Conservation (phyloP, 495 filamentous ascomycete genomes). For the Podospora didyma region DNA sequence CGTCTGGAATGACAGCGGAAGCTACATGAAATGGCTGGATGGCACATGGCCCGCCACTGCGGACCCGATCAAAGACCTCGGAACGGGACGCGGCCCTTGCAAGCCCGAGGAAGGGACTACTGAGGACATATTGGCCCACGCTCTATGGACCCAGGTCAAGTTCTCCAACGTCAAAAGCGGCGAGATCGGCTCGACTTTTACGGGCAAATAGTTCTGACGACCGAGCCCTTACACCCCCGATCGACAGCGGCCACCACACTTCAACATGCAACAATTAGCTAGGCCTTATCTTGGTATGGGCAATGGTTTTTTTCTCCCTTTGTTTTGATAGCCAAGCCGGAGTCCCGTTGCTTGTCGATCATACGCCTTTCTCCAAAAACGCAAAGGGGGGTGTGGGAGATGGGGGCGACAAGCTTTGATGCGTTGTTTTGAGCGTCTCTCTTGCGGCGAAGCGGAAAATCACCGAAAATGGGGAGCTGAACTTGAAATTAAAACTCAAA, state of each 20-base stretch:
- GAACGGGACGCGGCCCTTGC: slow-evolving; percentile 58
- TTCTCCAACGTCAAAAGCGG: slow-evolving; percentile 70
- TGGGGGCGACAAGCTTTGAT: background rate
- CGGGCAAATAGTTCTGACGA: background rate
- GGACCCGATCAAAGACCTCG: slow-evolving; percentile 28
- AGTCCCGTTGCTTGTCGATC: slow-evolving; percentile 6
- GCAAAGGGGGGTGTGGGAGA: background rate
- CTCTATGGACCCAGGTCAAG: slow-evolving; percentile 50
- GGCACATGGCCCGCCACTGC: slow-evolving; percentile 19
- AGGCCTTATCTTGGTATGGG: background rate
- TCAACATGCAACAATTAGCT: background rate
- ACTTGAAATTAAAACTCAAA: background rate
- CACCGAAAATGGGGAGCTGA: background rate
- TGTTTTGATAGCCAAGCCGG: slow-evolving; percentile 1
- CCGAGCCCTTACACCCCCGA: background rate
- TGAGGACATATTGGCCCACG: slow-evolving; percentile 42
- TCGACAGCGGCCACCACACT: background rate
- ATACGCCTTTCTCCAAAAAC: slow-evolving; percentile 1
- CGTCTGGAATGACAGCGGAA: slow-evolving; percentile 62
- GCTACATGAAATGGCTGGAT: slow-evolving; percentile 66
- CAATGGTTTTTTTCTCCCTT: background rate
- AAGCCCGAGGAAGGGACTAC: slow-evolving; percentile 51
- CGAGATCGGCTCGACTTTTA: slow-evolving; percentile 49
- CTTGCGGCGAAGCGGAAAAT: background rate
- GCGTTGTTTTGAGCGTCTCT: background rate